Evolutionary conservation across 73 alveolate species (phyloP).

Genomic region (Diophrys sp.): DNA sequence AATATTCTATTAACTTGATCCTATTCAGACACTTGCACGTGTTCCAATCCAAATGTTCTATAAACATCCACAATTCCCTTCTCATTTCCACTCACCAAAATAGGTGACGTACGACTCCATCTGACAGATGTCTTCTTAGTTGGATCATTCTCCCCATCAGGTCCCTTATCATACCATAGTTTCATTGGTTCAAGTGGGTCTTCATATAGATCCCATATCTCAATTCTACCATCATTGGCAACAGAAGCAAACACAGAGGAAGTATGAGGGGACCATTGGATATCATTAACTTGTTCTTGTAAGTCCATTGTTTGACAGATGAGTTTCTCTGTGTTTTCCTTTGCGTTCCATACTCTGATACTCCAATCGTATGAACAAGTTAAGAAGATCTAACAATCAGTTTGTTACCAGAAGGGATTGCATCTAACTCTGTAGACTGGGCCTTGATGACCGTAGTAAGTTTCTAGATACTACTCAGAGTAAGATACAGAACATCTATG

Average conservation of each 20-base stretch:
- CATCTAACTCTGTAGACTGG: conserved; percentile 97
- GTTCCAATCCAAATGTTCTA: conserved; percentile 66
- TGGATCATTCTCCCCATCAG: conserved; percentile 53
- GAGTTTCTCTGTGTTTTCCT: conserved; percentile 75
- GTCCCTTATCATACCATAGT: conserved; percentile 39
- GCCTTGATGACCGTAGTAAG: conserved; percentile 96
- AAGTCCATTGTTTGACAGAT: conserved; percentile 57
- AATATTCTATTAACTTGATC: conserved; percentile 75
- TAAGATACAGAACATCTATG: conserved; percentile 92
- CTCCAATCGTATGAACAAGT: conserved; percentile 98
- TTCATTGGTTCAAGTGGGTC: conserved; percentile 78
- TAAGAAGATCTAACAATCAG: conserved; percentile 81
- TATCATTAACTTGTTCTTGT: conserved; percentile 93
- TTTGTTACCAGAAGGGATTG: conserved; percentile 81
- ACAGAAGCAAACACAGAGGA: conserved; percentile 94
- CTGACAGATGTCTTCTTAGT: conserved; percentile 91
- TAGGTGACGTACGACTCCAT: conserved; percentile 87
- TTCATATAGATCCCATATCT: conserved; percentile 93
- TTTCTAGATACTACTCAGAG: conserved; percentile 89
- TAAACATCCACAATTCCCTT: conserved; percentile 87
- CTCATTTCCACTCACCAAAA: conserved; percentile 88
- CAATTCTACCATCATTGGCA: conserved; percentile 98
- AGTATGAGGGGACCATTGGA: conserved; percentile 92
- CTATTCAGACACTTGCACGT: conserved; percentile 74
- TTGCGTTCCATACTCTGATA: conserved; percentile 91